phyloP scores from a whole-genome alignment of 495 filamentous ascomycete genomes.

The Pseudevernia furfuracea region DNA sequence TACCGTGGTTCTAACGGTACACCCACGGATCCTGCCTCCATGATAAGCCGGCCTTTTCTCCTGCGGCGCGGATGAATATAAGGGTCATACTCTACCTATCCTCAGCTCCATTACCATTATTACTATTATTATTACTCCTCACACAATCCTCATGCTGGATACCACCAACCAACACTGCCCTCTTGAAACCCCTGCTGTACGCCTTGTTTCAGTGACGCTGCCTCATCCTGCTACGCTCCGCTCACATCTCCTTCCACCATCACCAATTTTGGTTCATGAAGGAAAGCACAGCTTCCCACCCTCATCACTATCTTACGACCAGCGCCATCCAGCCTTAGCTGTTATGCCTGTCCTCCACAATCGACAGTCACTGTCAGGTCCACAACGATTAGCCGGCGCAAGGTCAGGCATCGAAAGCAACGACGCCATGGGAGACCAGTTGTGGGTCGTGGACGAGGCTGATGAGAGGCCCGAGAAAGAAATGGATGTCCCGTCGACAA shows the following conservation, averaged over 20 bases:
- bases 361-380: slow-evolving; percentile 10
- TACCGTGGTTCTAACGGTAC: not conserved
- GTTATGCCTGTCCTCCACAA: slow-evolving; percentile 21
- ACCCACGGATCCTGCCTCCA: not conserved
- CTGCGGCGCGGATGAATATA: slow-evolving; percentile 19
- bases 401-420: slow-evolving; percentile 16
- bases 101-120: not conserved
- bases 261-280: not conserved
- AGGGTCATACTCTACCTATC: not conserved
- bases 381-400: slow-evolving; percentile 2
- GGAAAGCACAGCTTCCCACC: not conserved
- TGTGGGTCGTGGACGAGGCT: slow-evolving; percentile 23
- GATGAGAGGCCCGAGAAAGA: slow-evolving; percentile 23
- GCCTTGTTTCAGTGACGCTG: not conserved
- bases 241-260: not conserved
- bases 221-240: not conserved
- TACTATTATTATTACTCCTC: not conserved
- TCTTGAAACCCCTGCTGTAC: not conserved
- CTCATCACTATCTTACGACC: not conserved
- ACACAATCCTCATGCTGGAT: slow-evolving; percentile 2
- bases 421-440: slow-evolving; percentile 15
- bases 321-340: not conserved
- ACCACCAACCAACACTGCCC: slow-evolving; percentile 1
- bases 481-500: slow-evolving; percentile 17
- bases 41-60: slow-evolving; percentile 13